phyloP scores from a whole-genome alignment of 192 early-diverging fungal genomes.

The Coemansia reversa region DNA sequence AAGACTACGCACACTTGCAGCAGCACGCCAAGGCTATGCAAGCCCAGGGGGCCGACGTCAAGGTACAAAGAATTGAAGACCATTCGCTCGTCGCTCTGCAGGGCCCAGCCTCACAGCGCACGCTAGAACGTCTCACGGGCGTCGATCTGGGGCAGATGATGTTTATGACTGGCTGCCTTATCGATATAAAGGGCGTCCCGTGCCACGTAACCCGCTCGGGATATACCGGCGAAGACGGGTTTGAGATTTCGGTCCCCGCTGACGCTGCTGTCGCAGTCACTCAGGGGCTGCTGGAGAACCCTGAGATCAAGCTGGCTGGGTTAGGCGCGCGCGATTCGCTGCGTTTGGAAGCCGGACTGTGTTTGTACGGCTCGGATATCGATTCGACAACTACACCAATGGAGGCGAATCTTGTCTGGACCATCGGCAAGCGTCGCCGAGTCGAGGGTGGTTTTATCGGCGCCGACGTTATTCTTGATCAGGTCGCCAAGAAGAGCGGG shows the following conservation, averaged over 20 bases:
- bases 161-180: slow-evolving; percentile 82
- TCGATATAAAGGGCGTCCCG: slow-evolving; percentile 74
- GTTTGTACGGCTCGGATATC: slow-evolving; percentile 95
- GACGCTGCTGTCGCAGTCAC: slow-evolving; percentile 67
- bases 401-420: slow-evolving; percentile 94
- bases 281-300: slow-evolving; percentile 63
- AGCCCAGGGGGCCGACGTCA: slow-evolving; percentile 85
- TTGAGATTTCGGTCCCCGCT: slow-evolving; percentile 92
- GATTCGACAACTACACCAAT: slow-evolving; percentile 90
- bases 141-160: slow-evolving; percentile 66
- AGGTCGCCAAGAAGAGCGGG: slow-evolving; percentile 76
- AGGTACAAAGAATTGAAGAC: slow-evolving; percentile 82
- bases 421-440: slow-evolving; percentile 89
- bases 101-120: slow-evolving; percentile 79
- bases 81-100: slow-evolving; percentile 90
- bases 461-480: slow-evolving; percentile 76
- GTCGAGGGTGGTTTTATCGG: slow-evolving; percentile 91
- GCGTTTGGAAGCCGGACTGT: slow-evolving; percentile 94
- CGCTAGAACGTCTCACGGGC: slow-evolving; percentile 61
- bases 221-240: slow-evolving; percentile 99
- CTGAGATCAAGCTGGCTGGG: slow-evolving; percentile 87
- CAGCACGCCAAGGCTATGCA: slow-evolving; percentile 75
- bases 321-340: slow-evolving; percentile 93
- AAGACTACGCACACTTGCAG: slow-evolving; percentile 90
- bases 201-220: slow-evolving; percentile 93